phyloP scores from a whole-genome alignment of 2,329 filamentous ascomycete genomes.

The Aotearoamyces nothofagi region DNA sequence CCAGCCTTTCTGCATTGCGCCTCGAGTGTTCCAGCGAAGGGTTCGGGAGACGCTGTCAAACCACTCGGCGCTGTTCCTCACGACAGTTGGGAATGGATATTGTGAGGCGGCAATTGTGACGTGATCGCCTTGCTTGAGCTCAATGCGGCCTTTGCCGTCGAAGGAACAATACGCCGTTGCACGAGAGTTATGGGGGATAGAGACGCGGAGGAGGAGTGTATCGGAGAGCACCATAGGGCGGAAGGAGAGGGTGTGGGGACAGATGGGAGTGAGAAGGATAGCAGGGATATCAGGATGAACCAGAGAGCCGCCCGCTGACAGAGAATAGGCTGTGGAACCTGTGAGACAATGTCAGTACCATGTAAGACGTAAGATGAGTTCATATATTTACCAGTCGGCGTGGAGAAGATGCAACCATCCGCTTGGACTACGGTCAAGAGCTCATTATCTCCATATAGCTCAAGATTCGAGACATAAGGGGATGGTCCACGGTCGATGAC shows the following conservation, averaged over 20 bases:
- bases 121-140: constrained; percentile 83
- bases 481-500: constrained; percentile 96
- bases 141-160: constrained; percentile 89
- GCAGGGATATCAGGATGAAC: constrained; percentile 95
- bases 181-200: constrained; percentile 69
- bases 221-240: constrained; percentile 96
- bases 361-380: too few species aligned
- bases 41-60: constrained; percentile 90
- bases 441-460: constrained; percentile 90
- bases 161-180: constrained; percentile 95
- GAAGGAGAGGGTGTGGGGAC: constrained; percentile 92
- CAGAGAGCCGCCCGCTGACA: constrained; percentile 87
- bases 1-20: constrained; percentile 82
- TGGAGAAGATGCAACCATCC: constrained; percentile 95
- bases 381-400: constrained; percentile 54
- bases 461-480: constrained; percentile 91
- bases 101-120: constrained; percentile 93
- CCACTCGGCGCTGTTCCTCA: constrained; percentile 83
- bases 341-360: constrained; percentile 1
- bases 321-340: constrained; percentile 83
- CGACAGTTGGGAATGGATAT: constrained; percentile 94
- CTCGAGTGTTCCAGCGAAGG: constrained; percentile 86
- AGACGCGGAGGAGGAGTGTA: constrained; percentile 80
- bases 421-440: constrained; percentile 91
- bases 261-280: constrained; percentile 93